Conservation (phyloP, 305 asterid species). For the Monarda citriodora region DNA sequence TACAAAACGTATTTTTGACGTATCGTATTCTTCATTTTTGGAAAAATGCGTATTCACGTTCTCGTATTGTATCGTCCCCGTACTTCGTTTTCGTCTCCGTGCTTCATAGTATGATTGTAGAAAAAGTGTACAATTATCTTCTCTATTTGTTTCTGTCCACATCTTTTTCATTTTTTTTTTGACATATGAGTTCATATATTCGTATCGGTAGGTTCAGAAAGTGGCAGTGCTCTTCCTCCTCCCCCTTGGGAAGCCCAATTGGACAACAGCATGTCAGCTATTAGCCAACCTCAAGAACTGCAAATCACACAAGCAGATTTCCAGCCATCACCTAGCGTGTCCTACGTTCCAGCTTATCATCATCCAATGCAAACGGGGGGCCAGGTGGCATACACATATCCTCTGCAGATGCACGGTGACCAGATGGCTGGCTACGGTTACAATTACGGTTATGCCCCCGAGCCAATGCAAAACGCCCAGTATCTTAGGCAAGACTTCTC, state of each 20-base stretch:
- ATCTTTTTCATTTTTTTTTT: background rate
- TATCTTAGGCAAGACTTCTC: slow-evolving; percentile 63
- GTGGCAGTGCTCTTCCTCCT: slow-evolving; percentile 66
- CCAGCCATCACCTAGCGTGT: slow-evolving; percentile 38
- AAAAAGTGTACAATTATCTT: no score
- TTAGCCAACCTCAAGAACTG: slow-evolving; percentile 44
- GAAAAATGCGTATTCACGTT: no score
- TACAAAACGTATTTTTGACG: no score
- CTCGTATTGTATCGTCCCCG: no score
- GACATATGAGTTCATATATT: slow-evolving; percentile 16
- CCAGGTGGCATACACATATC: slow-evolving; percentile 74
- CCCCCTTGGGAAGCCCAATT: slow-evolving; percentile 97
- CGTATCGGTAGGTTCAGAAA: slow-evolving; percentile 47
- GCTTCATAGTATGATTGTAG: no score
- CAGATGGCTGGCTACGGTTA: slow-evolving; percentile 55
- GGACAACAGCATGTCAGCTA: slow-evolving; percentile 40
- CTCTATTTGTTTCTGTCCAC: background rate
- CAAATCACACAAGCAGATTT: slow-evolving; percentile 41
- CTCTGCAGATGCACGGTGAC: slow-evolving; percentile 74
- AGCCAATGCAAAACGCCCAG: slow-evolving; percentile 67
- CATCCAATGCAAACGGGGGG: slow-evolving; percentile 63
- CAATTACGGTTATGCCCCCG: slow-evolving; percentile 37
- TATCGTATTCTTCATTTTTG: no score
- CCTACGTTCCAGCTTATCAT: slow-evolving; percentile 52
- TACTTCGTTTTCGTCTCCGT: no score